A percentile compares a stretch with the other conserved stretches of the same genome.
phyloP scores from a whole-genome alignment of 768 basidiomycete species.

The Amanita jacksonii region DNA sequence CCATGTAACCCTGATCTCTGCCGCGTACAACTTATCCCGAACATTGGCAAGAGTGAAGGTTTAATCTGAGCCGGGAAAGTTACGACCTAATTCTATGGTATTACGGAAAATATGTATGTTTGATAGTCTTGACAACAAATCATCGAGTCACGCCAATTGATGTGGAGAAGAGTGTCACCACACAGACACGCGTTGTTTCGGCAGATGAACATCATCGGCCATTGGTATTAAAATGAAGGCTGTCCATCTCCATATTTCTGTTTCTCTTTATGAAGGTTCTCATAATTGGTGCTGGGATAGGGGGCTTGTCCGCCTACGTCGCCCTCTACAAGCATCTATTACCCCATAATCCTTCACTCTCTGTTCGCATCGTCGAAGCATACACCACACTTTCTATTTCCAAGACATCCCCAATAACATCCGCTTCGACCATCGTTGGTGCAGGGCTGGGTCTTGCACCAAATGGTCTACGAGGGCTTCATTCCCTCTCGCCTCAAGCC shows the following conservation, averaged over 20 bases:
- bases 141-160: too few relatives aligned
- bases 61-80: too few relatives aligned
- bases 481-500: conserved; percentile 1
- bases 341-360: neutral
- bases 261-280: conserved; percentile 5
- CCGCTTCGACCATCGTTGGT: conserved; percentile 5
- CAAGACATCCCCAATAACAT: neutral
- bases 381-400: neutral
- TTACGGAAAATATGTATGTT: too few relatives aligned
- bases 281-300: conserved; percentile 7
- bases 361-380: conserved; percentile 4
- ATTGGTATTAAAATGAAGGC: neutral
- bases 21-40: conserved; percentile 75
- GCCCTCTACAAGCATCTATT: conserved; percentile 1
- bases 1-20: conserved; percentile 78
- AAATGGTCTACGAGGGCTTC: conserved; percentile 3
- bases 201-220: neutral
- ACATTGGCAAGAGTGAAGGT: conserved; percentile 27
- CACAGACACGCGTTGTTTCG: neutral
- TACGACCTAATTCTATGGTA: too few relatives aligned
- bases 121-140: too few relatives aligned
- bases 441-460: conserved; percentile 4
- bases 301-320: conserved; percentile 6
- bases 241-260: neutral
- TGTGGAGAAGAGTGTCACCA: too few relatives aligned